phyloP scores from a whole-genome alignment of 371 early-diverging fungal species.

The Funneliformis caledonium region DNA sequence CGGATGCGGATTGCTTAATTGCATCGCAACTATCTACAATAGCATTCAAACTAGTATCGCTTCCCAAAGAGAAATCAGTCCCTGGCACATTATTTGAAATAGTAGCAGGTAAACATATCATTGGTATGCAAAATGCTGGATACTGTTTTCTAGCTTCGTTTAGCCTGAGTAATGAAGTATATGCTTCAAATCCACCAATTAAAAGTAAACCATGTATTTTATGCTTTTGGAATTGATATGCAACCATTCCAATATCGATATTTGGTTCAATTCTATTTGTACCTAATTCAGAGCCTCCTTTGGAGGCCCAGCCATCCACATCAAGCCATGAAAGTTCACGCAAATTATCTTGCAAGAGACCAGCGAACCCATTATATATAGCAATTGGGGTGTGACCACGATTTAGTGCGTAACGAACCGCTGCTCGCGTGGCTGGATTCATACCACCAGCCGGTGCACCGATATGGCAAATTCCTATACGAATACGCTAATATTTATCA shows the following conservation, averaged over 20 bases:
- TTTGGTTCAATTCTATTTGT: slow-evolving; percentile 89
- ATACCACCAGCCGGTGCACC: slow-evolving; percentile 99
- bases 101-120: slow-evolving; percentile 96
- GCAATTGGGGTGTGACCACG: slow-evolving; percentile 85
- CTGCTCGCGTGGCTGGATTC: slow-evolving; percentile 95
- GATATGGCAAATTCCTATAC: slow-evolving; percentile 91
- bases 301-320: slow-evolving; percentile 89
- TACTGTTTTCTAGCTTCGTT: slow-evolving; percentile 73
- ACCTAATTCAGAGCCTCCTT: slow-evolving; percentile 96
- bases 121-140: slow-evolving; percentile 91
- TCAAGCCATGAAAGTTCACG: slow-evolving; percentile 80
- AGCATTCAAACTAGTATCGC: slow-evolving; percentile 97
- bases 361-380: slow-evolving; percentile 95
- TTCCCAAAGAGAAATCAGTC: slow-evolving; percentile 95
- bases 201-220: slow-evolving; percentile 88
- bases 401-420: slow-evolving; percentile 86
- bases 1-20: slow-evolving; percentile 91
- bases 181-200: slow-evolving; percentile 97
- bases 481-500: slow-evolving; percentile 56
- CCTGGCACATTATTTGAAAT: slow-evolving; percentile 99
- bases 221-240: slow-evolving; percentile 90
- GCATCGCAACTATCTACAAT: slow-evolving; percentile 94
- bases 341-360: slow-evolving; percentile 83
- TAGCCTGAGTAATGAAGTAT: slow-evolving; percentile 77
- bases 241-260: slow-evolving; percentile 82